A percentile compares a stretch with the other conserved stretches of the same genome.
Evolutionary conservation across 306 rosid species (phyloP).

Genomic region (Sphenostylis stenocarpa): DNA sequence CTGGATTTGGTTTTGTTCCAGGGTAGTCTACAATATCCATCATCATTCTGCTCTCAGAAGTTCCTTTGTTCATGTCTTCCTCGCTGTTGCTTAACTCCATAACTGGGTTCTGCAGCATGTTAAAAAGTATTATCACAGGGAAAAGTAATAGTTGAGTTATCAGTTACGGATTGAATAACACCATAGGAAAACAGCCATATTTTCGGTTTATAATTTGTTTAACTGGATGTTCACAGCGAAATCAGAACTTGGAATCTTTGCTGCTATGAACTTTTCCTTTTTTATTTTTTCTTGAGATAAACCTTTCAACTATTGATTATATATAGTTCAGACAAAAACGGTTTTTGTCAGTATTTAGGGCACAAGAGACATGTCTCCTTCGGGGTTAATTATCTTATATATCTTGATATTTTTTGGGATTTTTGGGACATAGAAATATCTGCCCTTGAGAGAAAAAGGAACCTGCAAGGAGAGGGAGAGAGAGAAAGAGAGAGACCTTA

Average conservation of each 20-base stretch:
- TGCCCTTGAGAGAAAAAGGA: not conserved
- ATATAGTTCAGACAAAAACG: not conserved
- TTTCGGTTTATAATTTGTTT: not conserved
- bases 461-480: not conserved
- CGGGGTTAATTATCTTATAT: not conserved
- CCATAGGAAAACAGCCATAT: not conserved
- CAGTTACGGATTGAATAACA: not conserved
- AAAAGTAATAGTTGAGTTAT: not conserved
- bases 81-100: not conserved
- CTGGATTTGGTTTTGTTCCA: conserved; percentile 35
- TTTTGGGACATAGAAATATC: not conserved
- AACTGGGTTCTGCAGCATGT: conserved; percentile 26
- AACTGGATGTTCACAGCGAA: not conserved
- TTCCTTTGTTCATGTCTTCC: conserved; percentile 20
- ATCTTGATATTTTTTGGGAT: not conserved
- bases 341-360: conserved; percentile 21
- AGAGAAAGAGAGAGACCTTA: conserved; percentile 18
- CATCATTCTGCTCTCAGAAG: conserved; percentile 35
- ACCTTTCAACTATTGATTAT: not conserved
- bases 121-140: not conserved
- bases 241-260: conserved; percentile 7
- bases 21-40: conserved; percentile 35
- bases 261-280: not conserved
- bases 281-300: not conserved
- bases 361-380: not conserved